Conservation (phyloP, 208 protist genomes). For the Trypanosoma grayi region DNA sequence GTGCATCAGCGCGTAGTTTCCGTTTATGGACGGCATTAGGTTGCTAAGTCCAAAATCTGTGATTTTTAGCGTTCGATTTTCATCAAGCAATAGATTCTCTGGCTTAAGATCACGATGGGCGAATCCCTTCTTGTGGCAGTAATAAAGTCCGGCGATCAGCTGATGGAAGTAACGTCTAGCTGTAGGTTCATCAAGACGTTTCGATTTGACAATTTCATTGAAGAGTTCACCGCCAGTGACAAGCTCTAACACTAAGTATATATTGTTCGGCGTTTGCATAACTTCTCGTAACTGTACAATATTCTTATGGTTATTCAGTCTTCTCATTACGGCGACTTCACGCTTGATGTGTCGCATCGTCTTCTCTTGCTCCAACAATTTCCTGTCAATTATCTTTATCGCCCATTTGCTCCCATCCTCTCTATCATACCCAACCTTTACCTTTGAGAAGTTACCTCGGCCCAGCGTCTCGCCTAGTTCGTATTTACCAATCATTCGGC, state of each 20-base stretch:
- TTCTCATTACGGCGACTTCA: not conserved
- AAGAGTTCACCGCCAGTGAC: constrained; percentile 64
- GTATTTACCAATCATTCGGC: constrained; percentile 88
- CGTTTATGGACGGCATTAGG: constrained; percentile 28
- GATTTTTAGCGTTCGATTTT: constrained; percentile 28
- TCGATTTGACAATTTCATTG: constrained; percentile 25
- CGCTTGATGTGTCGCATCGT: constrained; percentile 92
- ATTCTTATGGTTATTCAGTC: constrained; percentile 24
- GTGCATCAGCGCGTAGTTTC: constrained; percentile 13
- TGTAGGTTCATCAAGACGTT: constrained; percentile 29
- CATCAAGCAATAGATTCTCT: constrained; percentile 49
- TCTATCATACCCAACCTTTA: constrained; percentile 66
- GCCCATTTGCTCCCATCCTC: constrained; percentile 79
- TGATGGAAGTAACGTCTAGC: constrained; percentile 65
- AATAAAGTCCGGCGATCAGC: constrained; percentile 49
- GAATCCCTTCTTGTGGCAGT: constrained; percentile 64
- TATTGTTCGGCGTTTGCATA: not conserved
- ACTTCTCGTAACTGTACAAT: not conserved
- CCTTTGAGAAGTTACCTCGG: constrained; percentile 88
- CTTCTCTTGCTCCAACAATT: constrained; percentile 73
- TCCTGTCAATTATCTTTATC: constrained; percentile 90
- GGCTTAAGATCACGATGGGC: constrained; percentile 65
- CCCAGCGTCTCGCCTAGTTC: constrained; percentile 87
- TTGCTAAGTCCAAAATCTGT: constrained; percentile 47
- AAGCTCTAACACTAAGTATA: constrained; percentile 74